phyloP scores from a whole-genome alignment of 2,329 filamentous ascomycete genomes.

The Furcasterigmium sp. region DNA sequence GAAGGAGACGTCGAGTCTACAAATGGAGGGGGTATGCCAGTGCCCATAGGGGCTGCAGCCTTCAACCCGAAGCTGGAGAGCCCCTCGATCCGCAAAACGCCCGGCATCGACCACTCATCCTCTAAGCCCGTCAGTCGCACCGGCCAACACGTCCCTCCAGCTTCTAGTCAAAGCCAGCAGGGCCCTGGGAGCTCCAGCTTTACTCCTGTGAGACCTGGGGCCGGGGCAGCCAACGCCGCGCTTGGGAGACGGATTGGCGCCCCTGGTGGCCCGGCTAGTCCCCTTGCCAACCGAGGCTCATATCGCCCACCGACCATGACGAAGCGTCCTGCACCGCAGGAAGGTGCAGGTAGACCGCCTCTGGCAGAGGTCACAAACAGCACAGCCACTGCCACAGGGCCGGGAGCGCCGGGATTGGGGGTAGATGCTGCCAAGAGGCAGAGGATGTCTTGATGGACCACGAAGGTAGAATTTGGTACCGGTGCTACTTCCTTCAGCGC shows the following conservation, averaged over 20 bases:
- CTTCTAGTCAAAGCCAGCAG: slow-evolving; percentile 16
- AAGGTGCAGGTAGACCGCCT: slow-evolving; percentile 30
- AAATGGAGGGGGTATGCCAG: slow-evolving; percentile 32
- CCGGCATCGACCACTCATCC: slow-evolving; percentile 75
- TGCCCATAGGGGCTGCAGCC: slow-evolving; percentile 36
- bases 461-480: not conserved
- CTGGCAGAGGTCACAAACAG: slow-evolving; percentile 48
- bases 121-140: slow-evolving; percentile 66
- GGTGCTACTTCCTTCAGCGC: not conserved
- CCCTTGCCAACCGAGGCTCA: slow-evolving; percentile 51
- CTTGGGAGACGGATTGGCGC: slow-evolving; percentile 56
- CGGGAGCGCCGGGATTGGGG: slow-evolving; percentile 18
- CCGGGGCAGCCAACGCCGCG: slow-evolving; percentile 41
- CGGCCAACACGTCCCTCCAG: slow-evolving; percentile 44
- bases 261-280: slow-evolving; percentile 48
- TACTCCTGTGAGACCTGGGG: slow-evolving; percentile 9
- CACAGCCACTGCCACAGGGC: slow-evolving; percentile 13
- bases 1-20: slow-evolving; percentile 25
- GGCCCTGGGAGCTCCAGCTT: slow-evolving; percentile 10
- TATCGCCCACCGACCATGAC: slow-evolving; percentile 54
- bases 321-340: slow-evolving; percentile 38
- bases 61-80: slow-evolving; percentile 75
- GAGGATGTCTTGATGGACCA: slow-evolving; percentile 28
- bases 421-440: slow-evolving; percentile 46
- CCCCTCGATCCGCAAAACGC: slow-evolving; percentile 84